Base-by-base conservation (phyloP, 192 early-diverging fungal species). In the Mortierella antarctica region DNA sequence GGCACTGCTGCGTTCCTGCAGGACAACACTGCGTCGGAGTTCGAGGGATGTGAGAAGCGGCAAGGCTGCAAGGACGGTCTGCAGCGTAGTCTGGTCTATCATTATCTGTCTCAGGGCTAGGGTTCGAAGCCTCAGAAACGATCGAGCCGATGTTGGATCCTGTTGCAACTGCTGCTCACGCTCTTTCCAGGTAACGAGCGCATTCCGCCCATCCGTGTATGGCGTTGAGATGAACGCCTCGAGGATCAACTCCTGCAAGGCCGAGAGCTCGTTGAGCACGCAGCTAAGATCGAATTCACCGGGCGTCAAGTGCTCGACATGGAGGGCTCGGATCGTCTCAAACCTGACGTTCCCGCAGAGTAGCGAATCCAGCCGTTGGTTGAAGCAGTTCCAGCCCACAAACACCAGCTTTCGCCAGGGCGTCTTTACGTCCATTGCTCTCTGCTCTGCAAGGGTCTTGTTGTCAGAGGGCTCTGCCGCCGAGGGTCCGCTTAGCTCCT, bases 331-430 rank as follows among this genome's bases (percentile, higher is more conserved):
- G 5, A 68, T 6, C 1, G 21, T 21, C 21, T n/a, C 20, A 17
- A 68, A 58, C 11, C 17, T 39, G 2, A 39, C 40, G n/a, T 6
- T 42, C 10, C 39, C 20, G 2, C 31, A 20, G 12, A 68, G 2
- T 23, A 56, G 21, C 4, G 56, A 46, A 11, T 68, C 66, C 45
- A 23, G 50, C 4, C 46, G 44, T 6, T 57, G 17, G 7, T 57
- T 49, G 13, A 68, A 58, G 21, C 45, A 48, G 48, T 31, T 68
- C 42, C 44, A 31, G 8, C 57, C 66, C 8, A 20, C 21, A 44
- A 55, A 68, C 21, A 68, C 46, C 18, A 68, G 17, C 13, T 9
- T 59, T 40, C 42, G 56, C 66, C 66, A 68, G 7, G 53, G 65
- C 15, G 45, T 55, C 44, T 6, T 15, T 46, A 58, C 48, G 17